Evolutionary conservation across 495 filamentous ascomycete genomes (phyloP).

Genomic region (Neurospora sublineolata): DNA sequence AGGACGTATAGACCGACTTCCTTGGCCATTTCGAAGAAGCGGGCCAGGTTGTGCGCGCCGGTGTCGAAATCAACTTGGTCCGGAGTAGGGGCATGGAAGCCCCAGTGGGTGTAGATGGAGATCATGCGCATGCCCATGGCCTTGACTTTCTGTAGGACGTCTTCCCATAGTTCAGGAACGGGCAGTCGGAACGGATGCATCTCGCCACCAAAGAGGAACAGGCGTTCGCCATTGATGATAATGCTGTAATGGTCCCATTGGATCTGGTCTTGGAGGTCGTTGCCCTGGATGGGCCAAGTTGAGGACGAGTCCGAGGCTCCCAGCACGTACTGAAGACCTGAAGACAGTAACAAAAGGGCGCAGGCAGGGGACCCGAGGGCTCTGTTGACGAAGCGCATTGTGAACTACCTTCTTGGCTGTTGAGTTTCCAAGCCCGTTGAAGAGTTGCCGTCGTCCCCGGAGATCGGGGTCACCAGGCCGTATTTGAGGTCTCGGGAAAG

Average conservation of each 20-base stretch:
- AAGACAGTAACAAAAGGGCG: neutral
- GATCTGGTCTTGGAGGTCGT: constrained; percentile 39
- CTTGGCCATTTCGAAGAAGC: constrained; percentile 45
- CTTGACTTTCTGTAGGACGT: constrained; percentile 50
- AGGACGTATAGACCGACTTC: constrained; percentile 48
- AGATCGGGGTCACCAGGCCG: too few relatives aligned
- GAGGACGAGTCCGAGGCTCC: neutral
- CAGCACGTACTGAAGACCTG: neutral
- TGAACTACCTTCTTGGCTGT: neutral
- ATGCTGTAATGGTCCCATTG: constrained; percentile 51
- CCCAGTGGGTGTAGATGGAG: constrained; percentile 49
- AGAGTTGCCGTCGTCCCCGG: neutral
- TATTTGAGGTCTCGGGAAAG: neutral
- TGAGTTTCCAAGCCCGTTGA: neutral
- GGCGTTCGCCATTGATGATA: constrained; percentile 42
- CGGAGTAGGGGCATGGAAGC: constrained; percentile 40
- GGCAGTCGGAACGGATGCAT: constrained; percentile 11
- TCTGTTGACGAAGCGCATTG: neutral
- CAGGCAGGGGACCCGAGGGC: neutral
- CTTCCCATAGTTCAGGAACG: constrained; percentile 44
- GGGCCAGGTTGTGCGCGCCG: constrained; percentile 42
- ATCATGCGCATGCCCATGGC: constrained; percentile 41
- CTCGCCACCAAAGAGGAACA: constrained; percentile 48
- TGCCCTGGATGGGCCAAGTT: constrained; percentile 37
- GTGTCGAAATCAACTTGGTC: constrained; percentile 43